Evolutionary conservation across 1,284 basidiomycete genomes (phyloP).

Genomic region (Ceratobasidium sp.): DNA sequence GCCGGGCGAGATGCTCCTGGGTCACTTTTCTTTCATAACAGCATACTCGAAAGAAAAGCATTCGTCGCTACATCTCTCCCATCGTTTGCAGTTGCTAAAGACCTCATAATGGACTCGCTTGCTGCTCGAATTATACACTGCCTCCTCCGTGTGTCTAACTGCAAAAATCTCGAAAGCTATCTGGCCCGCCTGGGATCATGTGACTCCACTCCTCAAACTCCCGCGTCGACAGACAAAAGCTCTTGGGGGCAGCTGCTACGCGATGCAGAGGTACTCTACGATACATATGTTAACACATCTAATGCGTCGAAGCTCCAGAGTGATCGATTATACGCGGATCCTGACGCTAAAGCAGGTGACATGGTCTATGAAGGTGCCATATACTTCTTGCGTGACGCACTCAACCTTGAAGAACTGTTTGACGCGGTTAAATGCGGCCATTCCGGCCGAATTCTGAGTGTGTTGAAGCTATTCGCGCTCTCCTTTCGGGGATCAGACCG

Average conservation of each 20-base stretch:
- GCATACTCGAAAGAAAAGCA: conserved; percentile 54
- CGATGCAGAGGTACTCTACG: not conserved
- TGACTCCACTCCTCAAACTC: not conserved
- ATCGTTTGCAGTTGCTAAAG: conserved; percentile 56
- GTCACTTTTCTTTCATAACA: conserved; percentile 57
- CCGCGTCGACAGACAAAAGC: not conserved
- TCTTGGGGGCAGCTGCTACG: conserved; percentile 48
- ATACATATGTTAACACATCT: not conserved
- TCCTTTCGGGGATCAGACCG: conserved; percentile 57
- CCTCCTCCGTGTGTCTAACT: conserved; percentile 54
- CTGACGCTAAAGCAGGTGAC: conserved; percentile 51
- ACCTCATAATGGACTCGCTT: conserved; percentile 59
- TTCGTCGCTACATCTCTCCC: conserved; percentile 57
- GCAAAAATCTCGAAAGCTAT: conserved; percentile 52
- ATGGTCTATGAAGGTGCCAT: conserved; percentile 59
- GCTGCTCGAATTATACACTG: conserved; percentile 59
- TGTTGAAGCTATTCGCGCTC: conserved; percentile 57
- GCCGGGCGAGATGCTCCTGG: conserved; percentile 55
- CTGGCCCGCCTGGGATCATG: conserved; percentile 12
- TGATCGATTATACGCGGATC: not conserved
- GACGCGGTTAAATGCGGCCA: conserved; percentile 59
- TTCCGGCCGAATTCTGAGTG: conserved; percentile 56
- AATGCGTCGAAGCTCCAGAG: not conserved
- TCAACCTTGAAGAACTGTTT: conserved; percentile 57
- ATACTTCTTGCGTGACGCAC: conserved; percentile 58